Conservation (phyloP, 2,329 filamentous ascomycete species). For the Fusarium scirpi region DNA sequence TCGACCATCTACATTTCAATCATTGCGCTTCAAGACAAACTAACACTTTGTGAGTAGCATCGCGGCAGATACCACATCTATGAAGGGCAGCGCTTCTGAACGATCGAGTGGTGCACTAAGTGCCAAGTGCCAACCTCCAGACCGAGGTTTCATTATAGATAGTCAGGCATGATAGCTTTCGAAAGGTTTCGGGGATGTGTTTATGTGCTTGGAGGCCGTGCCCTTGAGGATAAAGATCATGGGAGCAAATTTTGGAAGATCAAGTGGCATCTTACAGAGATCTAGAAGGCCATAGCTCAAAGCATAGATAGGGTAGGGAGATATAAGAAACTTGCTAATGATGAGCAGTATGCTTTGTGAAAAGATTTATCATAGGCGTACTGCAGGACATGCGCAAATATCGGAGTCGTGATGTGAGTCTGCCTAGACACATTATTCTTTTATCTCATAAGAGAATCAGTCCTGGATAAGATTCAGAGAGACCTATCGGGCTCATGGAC, state of each 20-base stretch:
- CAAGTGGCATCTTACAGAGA: background rate
- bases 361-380: background rate
- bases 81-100: background rate
- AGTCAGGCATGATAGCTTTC: background rate
- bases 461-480: no score
- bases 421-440: no score
- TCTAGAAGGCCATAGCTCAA: background rate
- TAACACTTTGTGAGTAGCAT: background rate
- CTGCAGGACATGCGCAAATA: no score
- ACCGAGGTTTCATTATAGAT: fast-evolving
- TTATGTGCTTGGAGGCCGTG: background rate
- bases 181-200: background rate
- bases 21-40: background rate
- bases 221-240: no score
- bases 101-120: background rate
- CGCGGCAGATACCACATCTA: background rate
- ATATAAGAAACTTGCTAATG: background rate
- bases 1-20: background rate
- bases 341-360: background rate
- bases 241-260: background rate
- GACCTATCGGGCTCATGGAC: no score
- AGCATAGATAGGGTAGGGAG: background rate
- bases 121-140: background rate
- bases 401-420: no score
- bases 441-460: no score